phyloP scores from a whole-genome alignment of 352 stramenopile species.

The Globisporangium cederbergense region DNA sequence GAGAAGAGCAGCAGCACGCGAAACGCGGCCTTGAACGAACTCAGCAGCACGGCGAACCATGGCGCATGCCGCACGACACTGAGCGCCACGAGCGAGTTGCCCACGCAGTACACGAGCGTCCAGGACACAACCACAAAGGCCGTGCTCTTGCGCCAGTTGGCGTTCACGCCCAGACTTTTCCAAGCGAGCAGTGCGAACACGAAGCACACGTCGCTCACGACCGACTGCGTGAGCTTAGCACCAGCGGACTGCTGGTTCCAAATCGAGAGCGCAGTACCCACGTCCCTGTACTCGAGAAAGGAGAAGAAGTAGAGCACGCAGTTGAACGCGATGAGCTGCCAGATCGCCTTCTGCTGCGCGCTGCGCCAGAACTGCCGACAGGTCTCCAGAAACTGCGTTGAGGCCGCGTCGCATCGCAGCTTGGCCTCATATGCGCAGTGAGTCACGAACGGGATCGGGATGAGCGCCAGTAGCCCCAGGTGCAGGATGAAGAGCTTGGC shows the following conservation, averaged over 20 bases:
- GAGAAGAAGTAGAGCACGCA: conserved; percentile 39
- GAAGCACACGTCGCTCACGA: conserved; percentile 23
- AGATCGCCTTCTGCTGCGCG: conserved; percentile 40
- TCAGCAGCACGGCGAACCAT: conserved; percentile 26
- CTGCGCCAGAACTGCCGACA: conserved; percentile 22
- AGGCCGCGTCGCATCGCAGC: neutral
- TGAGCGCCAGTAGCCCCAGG: conserved; percentile 23
- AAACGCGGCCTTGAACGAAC: conserved; percentile 19
- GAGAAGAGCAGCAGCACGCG: conserved; percentile 28
- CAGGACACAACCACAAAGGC: conserved; percentile 17
- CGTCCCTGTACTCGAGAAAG: conserved; percentile 26
- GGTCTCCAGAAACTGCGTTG: conserved; percentile 15
- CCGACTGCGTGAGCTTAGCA: conserved; percentile 17
- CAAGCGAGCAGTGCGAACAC: conserved; percentile 23
- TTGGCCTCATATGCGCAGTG: conserved; percentile 25
- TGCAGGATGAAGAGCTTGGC: conserved; percentile 26
- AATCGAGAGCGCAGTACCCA: conserved; percentile 20
- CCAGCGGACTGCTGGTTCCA: conserved; percentile 19
- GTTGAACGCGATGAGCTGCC: conserved; percentile 43
- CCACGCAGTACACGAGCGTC: conserved; percentile 8
- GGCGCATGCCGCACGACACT: conserved; percentile 15
- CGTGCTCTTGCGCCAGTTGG: conserved; percentile 23
- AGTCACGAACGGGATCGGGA: conserved; percentile 31
- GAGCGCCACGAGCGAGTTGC: conserved; percentile 26
- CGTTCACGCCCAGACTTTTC: conserved; percentile 20